Base-by-base conservation (phyloP, 164 flowering plant genomes). In the Chimonanthus praecox region DNA sequence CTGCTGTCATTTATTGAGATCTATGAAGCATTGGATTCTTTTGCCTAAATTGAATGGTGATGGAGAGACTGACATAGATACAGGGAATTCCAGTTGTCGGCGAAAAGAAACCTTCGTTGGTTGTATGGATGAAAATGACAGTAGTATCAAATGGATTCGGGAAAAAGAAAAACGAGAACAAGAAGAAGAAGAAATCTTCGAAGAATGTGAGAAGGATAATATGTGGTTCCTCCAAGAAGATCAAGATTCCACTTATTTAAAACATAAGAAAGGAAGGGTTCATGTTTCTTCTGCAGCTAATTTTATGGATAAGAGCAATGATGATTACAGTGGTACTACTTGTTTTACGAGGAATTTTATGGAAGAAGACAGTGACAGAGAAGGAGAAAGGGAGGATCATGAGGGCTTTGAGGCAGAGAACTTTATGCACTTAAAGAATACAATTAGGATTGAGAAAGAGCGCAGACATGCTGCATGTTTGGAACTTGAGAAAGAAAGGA, bases 401-500 rank as follows among this genome's bases (percentile, higher is more conserved):
- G 68, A 65, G 16, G 68, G 47, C 10, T 45, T 3, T 65, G 78
- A 43, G 16, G 68, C 62, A 6, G 68, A 69, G 47, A 78, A 74
- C 47, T 15, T 67, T 5, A 7, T 45, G 48, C 6, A 47, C 11
- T 13, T 93, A 33, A 87, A 85, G 75, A 82, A 76, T 73, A 47
- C 83, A 72, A 73, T 93, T 33, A 82, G 84, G 78, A 75, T 71
- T 1, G 89, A 90, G 74, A 81, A 85, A 75, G 70, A 64, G 44
- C 73, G 80, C 47, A 85, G 84, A 0, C 73, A 84, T 50, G 77
- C 74, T 5, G 90, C 89, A 46, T 15, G 0, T 54, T 49, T 70
- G 48, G 98, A 93, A 79, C 88, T 91, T 5, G 94, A 87, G 71
- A 85, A 89, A 81, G 98, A 93, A 73, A 85, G 94, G 68, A 68